Base-by-base conservation (phyloP, 768 basidiomycete species). In the Xerocomellus chrysenteron region DNA sequence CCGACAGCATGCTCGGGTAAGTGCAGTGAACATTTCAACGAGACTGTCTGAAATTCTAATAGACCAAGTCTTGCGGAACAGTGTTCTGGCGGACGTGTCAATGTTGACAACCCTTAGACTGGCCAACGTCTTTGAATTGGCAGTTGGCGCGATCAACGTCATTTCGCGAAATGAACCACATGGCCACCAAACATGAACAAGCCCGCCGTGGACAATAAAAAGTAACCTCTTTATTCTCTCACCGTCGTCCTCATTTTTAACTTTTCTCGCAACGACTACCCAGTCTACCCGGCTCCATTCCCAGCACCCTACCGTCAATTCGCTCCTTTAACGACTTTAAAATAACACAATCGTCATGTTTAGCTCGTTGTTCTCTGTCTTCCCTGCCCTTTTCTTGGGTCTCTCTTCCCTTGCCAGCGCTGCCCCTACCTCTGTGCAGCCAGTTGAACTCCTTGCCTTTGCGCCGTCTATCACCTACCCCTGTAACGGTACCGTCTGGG, bases 391-490 rank as follows among this genome's bases (percentile, higher is more conserved):
- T 48, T 39, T 75, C 49, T 54, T 74, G 54, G 56, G 52, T 33
- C 55, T 72, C 51, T 52, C 67, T 46, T 59, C 65, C 52, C 45
- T 70, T 48, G 69, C 65, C 56, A 53, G 56, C 44, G 65, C 71
- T 36, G 68, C 67, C 16, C 72, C 72, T 36, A 67, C 67, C 16
- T 71, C 72, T 14, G 32, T 69, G 12, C 56, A 65, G 0, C 66
- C 74, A 17, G 62, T 62, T 35, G 61, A 72, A 52, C 52, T 74
- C 48, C 60, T 77, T 52, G 76, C 76, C 58, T 70, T 71, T 59
- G 74, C 69, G 40, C 82, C 82, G 2, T 57, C 55, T 3, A 77
- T 84, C 64, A 79, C 70, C 26, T 56, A 53, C 12, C 83, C 82
- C 30, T 52, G 47, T n/a, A 47, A 47, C 4, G 56, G 56, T 7